Base-by-base conservation (phyloP, 1,284 basidiomycete species). In the Malassezia nana region DNA sequence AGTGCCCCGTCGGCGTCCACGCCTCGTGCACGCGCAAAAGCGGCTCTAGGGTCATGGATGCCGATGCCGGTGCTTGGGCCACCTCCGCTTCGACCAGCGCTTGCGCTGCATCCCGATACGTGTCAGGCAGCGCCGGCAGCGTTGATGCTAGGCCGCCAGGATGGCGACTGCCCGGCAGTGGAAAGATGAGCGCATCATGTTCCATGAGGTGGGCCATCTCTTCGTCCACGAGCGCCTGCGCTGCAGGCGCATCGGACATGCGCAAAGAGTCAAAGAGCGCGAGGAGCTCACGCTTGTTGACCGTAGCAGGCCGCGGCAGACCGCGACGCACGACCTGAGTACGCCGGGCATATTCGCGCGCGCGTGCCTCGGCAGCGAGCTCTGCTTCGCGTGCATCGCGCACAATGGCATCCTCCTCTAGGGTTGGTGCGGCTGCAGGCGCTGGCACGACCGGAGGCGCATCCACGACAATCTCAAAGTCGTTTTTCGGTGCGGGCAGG, bases 401-500 rank as follows among this genome's bases (percentile, higher is more conserved):
- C 71, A 54, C n/a, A 15, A 50, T 31, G 13, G 48, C 50, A 4
- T 53, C 55, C 9, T 60, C 59, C 22, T 45, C 20, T 3, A 18
- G 35, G 1, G 18, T 18, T 9, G 35, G 35, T 10, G 16, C n/a
- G 20, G 41, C 35, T 1, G 13, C 15, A 9, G 29, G 24, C 13
- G 49, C 48, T 18, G 50, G 35, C 6, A 53, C 40, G 20, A 57
- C 63, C 1, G 38, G 41, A 6, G 39, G 38, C 10, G 87, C 85
- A 61, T 89, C 87, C 4, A 95, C 83, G 22, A 92, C 81, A 39
- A 99, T 78, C 75, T 98, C 91, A 67, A 96, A 98, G 75, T 98
- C 92, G 75, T 98, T 98, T 77, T 95, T 89, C 0, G 94, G 91
- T 62, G 83, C 84, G 0, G 94, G 94, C 15, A 99, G 78, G 58